Base-by-base conservation (phyloP, 106 monocot species). In the Dioscorea zingiberensis region DNA sequence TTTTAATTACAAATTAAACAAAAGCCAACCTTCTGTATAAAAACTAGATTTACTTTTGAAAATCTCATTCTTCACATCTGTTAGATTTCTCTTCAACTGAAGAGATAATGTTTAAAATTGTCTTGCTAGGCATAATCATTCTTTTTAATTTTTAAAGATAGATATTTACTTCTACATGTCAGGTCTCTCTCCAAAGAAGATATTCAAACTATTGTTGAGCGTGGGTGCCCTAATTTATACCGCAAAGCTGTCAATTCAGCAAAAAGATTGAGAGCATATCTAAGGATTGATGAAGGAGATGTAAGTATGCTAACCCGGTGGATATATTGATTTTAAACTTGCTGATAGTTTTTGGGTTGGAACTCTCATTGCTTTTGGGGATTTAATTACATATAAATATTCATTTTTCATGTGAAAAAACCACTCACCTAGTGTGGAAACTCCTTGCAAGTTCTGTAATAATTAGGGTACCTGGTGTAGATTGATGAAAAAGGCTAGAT, bases 161-260 rank as follows among this genome's bases (percentile, higher is more conserved):
- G 66, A 19, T 54, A 21, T 10, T 48, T 67, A 1, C 3, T 60
- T 22, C 21, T 73, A 17, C 16, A 12, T 62, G 75, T 57, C 73
- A 98, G 98, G 61, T 76, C 67, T 27, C 82, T 98, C 56, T 80
- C 89, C 21, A 84, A 71, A 69, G 77, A 82, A 75, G 84, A 98
- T 63, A 89, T 98, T 48, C 69, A 74, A 74, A 68, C 80, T 73
- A 56, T 93, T 63, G 89, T 93, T 54, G 73, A 80, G 47, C 67
- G 62, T 87, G 89, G 98, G 9, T 98, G 98, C 58, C 98, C 98
- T 54, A 93, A 80, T 82, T 45, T 86, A 17, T 79, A 74, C n/a
- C 68, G 88, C 9, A 98, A 98, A 69, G 59, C 80, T 66, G 84
- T 89, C 57, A 93, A 93, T 80, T 92, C 98, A 59, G 83, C 93